Percentiles rank a stretch among this genome's conserved stretches.
Evolutionary conservation across 108 stramenopile species (phyloP).

Genomic region (Skeletonema grethae): DNA sequence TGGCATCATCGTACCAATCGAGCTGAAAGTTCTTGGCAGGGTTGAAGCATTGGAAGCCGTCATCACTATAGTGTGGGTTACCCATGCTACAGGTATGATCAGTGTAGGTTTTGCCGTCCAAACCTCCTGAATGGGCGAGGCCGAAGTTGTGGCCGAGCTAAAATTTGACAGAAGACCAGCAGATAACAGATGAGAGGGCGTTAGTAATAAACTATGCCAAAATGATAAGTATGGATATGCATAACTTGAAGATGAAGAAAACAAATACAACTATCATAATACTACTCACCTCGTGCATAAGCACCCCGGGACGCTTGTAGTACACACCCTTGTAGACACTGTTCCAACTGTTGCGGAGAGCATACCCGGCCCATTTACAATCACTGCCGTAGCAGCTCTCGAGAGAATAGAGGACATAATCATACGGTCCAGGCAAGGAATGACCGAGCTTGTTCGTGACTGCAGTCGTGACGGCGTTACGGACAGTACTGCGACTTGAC

Average conservation of each 20-base stretch:
- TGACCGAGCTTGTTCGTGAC: background rate
- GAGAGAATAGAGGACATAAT: too few species aligned
- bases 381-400: too few species aligned
- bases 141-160: slow-evolving; percentile 8
- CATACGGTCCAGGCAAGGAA: background rate
- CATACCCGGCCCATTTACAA: too few species aligned
- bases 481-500: background rate
- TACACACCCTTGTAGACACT: background rate
- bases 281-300: background rate
- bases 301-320: background rate
- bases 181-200: background rate
- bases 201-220: background rate
- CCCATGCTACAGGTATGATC: slow-evolving; percentile 39
- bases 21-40: too few species aligned
- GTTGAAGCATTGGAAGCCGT: slow-evolving; percentile 40
- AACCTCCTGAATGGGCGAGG: slow-evolving; percentile 40
- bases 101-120: slow-evolving; percentile 28
- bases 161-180: background rate
- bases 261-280: background rate
- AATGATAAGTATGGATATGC: background rate
- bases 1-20: background rate
- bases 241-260: background rate
- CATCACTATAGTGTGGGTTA: slow-evolving; percentile 37
- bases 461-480: slow-evolving; percentile 1
- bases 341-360: too few species aligned